These are phyloP conservation scores for Astragalus membranaceus DNA, from an alignment of 306 rosid species.

Conservation along the genomic window DNA sequence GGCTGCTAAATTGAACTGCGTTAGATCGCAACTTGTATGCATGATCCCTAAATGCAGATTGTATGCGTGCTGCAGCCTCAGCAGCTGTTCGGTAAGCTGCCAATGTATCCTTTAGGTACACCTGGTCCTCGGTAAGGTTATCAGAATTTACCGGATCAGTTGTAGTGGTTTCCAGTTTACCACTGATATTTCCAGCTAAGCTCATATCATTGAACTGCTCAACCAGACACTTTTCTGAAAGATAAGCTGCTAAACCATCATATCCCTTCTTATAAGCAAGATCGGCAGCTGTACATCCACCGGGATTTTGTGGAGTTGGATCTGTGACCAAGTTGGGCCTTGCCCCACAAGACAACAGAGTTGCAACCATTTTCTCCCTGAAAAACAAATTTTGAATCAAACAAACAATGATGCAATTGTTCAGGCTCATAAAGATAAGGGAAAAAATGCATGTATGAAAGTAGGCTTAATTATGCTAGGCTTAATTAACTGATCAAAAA, in stretches of 20 bases:
- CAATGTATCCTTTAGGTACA: conserved; percentile 59
- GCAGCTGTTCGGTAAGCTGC: conserved; percentile 82
- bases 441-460: too few relatives aligned
- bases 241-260: conserved; percentile 91
- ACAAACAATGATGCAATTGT: too few relatives aligned
- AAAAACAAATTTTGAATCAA: conserved; percentile 15
- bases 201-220: conserved; percentile 78
- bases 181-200: conserved; percentile 83
- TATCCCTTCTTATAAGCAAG: conserved; percentile 63
- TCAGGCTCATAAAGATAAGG: too few relatives aligned
- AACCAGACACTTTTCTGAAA: conserved; percentile 83
- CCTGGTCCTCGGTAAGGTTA: conserved; percentile 72
- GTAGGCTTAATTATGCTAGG: too few relatives aligned
- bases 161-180: conserved; percentile 52
- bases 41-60: conserved; percentile 74
- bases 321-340: conserved; percentile 90
- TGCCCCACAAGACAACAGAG: conserved; percentile 66
- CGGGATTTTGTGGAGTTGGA: conserved; percentile 68
- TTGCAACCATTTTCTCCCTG: conserved; percentile 87
- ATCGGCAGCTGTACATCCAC: conserved; percentile 79
- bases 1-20: conserved; percentile 29
- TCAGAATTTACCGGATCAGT: conserved; percentile 35
- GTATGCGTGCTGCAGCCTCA: conserved; percentile 91
- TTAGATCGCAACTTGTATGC: conserved; percentile 42
- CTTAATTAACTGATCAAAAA: too few relatives aligned